These are phyloP conservation scores for Chenopodium album DNA, from an alignment of 148 eudicot species.

Conservation along the genomic window DNA sequence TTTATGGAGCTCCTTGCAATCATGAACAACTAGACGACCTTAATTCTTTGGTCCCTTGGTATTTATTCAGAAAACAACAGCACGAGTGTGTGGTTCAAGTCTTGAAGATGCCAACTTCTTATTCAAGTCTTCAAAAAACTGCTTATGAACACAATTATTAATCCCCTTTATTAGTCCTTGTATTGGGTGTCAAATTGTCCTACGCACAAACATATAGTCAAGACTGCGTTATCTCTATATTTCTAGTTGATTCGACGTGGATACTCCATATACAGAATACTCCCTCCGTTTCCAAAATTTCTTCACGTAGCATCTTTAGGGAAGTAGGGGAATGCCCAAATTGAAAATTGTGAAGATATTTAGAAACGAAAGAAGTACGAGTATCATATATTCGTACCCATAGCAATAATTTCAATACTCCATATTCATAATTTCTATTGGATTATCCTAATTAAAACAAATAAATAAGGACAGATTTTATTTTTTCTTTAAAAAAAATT, in stretches of 20 bases:
- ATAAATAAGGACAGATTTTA: neutral
- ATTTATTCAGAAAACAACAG: slow-evolving; percentile 1
- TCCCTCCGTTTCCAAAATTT: no score
- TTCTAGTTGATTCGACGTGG: no score
- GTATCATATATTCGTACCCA: neutral
- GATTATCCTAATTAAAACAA: neutral
- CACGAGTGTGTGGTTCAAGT: neutral
- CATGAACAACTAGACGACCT: neutral
- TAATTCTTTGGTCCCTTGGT: neutral
- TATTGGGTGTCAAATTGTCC: neutral
- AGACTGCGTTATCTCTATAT: no score
- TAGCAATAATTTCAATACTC: neutral
- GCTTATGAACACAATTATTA: neutral
- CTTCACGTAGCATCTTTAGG: no score
- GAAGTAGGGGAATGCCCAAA: neutral
- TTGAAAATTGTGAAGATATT: neutral
- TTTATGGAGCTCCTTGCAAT: neutral
- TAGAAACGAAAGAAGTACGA: neutral
- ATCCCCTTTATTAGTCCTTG: neutral
- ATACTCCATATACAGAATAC: no score
- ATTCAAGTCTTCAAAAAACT: neutral
- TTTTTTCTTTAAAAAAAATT: no score
- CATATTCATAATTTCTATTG: neutral
- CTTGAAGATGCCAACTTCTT: neutral
- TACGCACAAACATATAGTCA: neutral